A percentile compares a stretch with the other conserved stretches of the same genome.
Evolutionary conservation across 108 stramenopile species (phyloP).

Genomic region (Nitzschia sp.): DNA sequence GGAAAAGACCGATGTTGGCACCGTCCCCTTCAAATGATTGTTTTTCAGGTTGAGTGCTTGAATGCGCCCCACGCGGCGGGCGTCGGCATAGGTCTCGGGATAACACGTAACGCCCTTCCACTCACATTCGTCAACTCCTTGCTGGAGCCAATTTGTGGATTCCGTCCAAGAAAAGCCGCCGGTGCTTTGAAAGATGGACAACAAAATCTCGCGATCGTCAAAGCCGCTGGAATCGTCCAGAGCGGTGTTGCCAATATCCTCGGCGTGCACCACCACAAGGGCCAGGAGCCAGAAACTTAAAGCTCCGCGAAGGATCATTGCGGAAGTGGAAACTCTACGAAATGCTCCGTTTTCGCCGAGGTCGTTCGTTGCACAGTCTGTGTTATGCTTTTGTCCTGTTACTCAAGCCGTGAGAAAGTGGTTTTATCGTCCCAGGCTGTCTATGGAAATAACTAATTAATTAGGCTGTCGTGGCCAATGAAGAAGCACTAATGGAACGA

Average conservation of each 20-base stretch:
- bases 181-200: conserved; percentile 26
- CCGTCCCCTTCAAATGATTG: conserved; percentile 66
- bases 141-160: conserved; percentile 38
- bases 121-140: conserved; percentile 41
- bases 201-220: conserved; percentile 24
- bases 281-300: neutral
- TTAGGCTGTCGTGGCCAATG: too few species aligned
- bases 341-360: too few species aligned
- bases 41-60: conserved; percentile 53
- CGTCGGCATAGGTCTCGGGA: conserved; percentile 14
- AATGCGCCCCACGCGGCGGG: conserved; percentile 47
- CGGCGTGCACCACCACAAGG: neutral
- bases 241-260: conserved; percentile 7
- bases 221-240: conserved; percentile 3
- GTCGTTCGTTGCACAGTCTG: too few species aligned
- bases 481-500: too few species aligned
- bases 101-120: conserved; percentile 78
- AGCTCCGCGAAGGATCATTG: neutral
- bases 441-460: too few species aligned
- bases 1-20: conserved; percentile 62
- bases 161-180: conserved; percentile 34
- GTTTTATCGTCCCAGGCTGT: too few species aligned
- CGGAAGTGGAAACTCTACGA: too few species aligned
- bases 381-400: too few species aligned
- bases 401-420: too few species aligned